phyloP scores from a whole-genome alignment of 352 stramenopile genomes.

The Phytophthora tubulina region DNA sequence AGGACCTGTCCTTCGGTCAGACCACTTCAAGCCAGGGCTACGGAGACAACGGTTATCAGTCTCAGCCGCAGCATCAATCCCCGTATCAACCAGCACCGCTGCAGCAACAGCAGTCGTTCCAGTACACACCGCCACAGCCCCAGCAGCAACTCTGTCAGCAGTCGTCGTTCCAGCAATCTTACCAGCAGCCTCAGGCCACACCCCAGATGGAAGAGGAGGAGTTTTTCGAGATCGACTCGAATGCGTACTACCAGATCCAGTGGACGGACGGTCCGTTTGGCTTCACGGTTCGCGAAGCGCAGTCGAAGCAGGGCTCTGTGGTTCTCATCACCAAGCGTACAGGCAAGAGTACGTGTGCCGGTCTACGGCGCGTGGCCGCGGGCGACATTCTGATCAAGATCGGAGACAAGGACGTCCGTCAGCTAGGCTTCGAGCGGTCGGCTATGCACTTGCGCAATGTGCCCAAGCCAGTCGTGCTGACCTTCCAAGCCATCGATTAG shows the following conservation, averaged over 20 bases:
- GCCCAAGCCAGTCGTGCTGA: slow-evolving; percentile 77
- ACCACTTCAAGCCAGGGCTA: slow-evolving; percentile 19
- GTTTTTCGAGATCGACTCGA: slow-evolving; percentile 71
- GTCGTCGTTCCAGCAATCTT: slow-evolving; percentile 26
- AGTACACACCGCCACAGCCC: slow-evolving; percentile 13
- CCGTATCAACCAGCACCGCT: slow-evolving; percentile 21
- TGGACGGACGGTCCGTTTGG: slow-evolving; percentile 87
- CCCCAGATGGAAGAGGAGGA: slow-evolving; percentile 52
- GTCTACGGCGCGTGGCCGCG: slow-evolving; percentile 75
- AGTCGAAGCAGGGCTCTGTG: slow-evolving; percentile 70
- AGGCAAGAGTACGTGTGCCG: slow-evolving; percentile 78
- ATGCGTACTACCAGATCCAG: slow-evolving; percentile 81
- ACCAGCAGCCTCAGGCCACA: slow-evolving; percentile 21
- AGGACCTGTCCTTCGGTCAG: slow-evolving; percentile 45
- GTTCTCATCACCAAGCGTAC: slow-evolving; percentile 87
- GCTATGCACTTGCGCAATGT: slow-evolving; percentile 81
- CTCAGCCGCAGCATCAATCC: slow-evolving; percentile 25
- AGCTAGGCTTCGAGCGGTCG: slow-evolving; percentile 79
- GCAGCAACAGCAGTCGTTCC: slow-evolving; percentile 28
- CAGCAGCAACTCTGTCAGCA: slow-evolving; percentile 36
- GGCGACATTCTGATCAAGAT: slow-evolving; percentile 84
- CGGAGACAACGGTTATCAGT: slow-evolving; percentile 35
- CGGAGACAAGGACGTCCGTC: slow-evolving; percentile 71
- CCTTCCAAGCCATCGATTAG: slow-evolving; percentile 84
- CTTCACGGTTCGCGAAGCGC: slow-evolving; percentile 81